Evolutionary conservation across 306 rosid species (phyloP), one percentile per base, ranked within the genome.

Genomic region (Fragaria ananassa): DNA sequence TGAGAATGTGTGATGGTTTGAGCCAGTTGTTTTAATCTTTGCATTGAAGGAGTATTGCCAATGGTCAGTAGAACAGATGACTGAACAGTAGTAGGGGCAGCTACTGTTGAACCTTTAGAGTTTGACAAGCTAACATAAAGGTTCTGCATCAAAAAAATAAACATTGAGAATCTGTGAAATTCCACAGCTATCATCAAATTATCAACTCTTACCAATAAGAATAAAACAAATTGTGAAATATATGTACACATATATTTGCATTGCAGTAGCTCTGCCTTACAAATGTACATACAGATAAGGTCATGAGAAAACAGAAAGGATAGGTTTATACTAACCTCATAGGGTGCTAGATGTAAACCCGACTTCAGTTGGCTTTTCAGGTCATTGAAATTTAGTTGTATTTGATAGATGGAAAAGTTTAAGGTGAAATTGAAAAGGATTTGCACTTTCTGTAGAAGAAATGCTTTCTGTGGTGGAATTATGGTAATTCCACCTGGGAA

Each of bases 401-500:
- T 85, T 82, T 93, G 85, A 81, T 85, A 76, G 66, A 93, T 89
- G 68, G 98, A 88, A 85, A 85, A 87, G 85, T 89, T 93, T 85
- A 93, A 80, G 13, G 90, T 87, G 81, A 93, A 93, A 83, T 84
- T 91, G 86, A 91, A 93, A 66, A 21, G 71, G 53, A 86, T 69
- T 83, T 89, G 91, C 86, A 70, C 86, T 78, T 71, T 81, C 84
- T 93, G 98, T 80, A 93, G 83, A 81, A 84, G 98, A 84, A 93
- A 93, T 11, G 84, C 98, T 45, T 61, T 86, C 85, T 93, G 95
- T 19, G 68, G 79, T 39, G 91, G 96, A 81, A 84, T 81, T 77
- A 93, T 81, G 9, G 93, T 91, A 80, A 93, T 89, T 84, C 96
- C 98, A 71, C 93, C 96, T 11, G 85, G 88, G 72, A 89, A 89